Evolutionary conservation across 257 asterid genomes (phyloP).

Genomic region (Nicotiana attenuata): DNA sequence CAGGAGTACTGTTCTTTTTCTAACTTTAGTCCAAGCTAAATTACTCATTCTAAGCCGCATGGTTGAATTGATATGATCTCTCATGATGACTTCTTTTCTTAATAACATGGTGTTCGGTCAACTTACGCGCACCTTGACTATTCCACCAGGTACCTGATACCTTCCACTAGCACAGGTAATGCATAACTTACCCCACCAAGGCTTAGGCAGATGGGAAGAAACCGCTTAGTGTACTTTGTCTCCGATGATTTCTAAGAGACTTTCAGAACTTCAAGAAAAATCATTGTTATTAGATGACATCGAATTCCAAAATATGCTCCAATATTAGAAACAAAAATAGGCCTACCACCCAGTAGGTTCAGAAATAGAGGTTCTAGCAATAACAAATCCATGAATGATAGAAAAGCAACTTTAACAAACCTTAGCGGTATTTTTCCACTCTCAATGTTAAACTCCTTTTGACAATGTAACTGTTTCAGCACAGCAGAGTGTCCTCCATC

Average conservation of each 20-base stretch:
- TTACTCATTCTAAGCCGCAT: not conserved
- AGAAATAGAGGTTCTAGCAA: not conserved
- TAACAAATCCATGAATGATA: not conserved
- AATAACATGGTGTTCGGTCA: too few species aligned
- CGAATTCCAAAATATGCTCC: not conserved
- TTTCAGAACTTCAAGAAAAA: not conserved
- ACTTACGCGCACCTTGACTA: too few species aligned
- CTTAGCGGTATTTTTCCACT: slow-evolving; percentile 58
- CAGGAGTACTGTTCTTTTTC: not conserved
- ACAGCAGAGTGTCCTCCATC: slow-evolving; percentile 29
- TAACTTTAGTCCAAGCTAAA: not conserved
- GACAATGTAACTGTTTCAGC: slow-evolving; percentile 33
- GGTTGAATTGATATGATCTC: not conserved
- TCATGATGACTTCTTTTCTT: not conserved
- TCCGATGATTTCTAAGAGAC: not conserved
- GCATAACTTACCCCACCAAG: too few species aligned
- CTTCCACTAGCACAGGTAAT: too few species aligned
- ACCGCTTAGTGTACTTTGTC: not conserved
- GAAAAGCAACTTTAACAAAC: slow-evolving; percentile 27
- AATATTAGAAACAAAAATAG: not conserved
- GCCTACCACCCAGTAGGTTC: not conserved
- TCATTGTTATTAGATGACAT: not conserved
- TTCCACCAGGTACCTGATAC: too few species aligned
- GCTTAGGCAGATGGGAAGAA: too few species aligned
- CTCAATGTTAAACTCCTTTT: slow-evolving; percentile 25